Percentiles rank a stretch among this genome's conserved stretches.
Conservation (phyloP, 345 rosid species). For the Nephelium lappaceum region DNA sequence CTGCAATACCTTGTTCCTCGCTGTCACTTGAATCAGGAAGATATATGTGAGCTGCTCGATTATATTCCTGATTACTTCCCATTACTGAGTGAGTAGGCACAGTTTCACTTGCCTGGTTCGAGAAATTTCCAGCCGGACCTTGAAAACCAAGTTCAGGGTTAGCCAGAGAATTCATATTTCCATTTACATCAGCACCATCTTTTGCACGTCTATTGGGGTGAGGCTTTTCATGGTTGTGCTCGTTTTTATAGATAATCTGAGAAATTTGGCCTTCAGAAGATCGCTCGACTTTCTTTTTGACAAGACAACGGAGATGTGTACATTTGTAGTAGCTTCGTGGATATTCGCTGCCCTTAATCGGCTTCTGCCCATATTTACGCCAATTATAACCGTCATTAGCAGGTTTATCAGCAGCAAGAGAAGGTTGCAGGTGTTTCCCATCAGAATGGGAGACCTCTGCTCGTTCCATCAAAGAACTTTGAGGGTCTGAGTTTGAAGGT, state of each 20-base stretch:
- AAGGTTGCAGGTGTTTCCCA: constrained; percentile 48
- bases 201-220: constrained; percentile 64
- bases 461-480: constrained; percentile 41
- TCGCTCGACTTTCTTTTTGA: constrained; percentile 94
- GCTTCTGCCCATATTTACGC: constrained; percentile 97
- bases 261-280: constrained; percentile 84
- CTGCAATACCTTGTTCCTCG: constrained; percentile 53
- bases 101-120: constrained; percentile 27
- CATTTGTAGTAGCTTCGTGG: constrained; percentile 98
- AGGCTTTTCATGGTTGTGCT: constrained; percentile 87
- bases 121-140: constrained; percentile 29
- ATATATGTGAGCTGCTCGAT: constrained; percentile 35
- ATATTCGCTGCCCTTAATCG: constrained; percentile 89
- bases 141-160: constrained; percentile 39
- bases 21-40: constrained; percentile 45
- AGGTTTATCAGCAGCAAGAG: constrained; percentile 69
- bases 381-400: constrained; percentile 93
- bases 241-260: constrained; percentile 91
- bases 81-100: constrained; percentile 29
- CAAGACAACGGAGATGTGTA: constrained; percentile 73
- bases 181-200: constrained; percentile 45
- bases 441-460: constrained; percentile 57
- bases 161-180: constrained; percentile 39
- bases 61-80: constrained; percentile 45
- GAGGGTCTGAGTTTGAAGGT: constrained; percentile 41